phyloP scores from a whole-genome alignment of 441 rosid species.

The Pelargonium australe region DNA sequence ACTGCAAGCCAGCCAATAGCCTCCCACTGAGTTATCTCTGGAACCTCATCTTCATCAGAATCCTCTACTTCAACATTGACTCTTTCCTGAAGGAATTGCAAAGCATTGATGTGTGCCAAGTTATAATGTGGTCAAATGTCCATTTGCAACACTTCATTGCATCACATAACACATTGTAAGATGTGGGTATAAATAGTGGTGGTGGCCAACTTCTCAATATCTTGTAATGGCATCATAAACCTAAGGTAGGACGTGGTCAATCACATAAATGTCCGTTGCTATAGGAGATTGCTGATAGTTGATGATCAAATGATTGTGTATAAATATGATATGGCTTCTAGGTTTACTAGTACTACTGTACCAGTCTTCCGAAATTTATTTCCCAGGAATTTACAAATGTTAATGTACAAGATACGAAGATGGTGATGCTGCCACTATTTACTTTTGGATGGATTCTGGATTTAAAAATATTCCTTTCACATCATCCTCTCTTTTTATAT shows the following conservation, averaged over 20 bases:
- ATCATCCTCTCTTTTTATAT: too few species aligned
- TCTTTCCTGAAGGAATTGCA: background rate
- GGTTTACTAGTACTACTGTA: background rate
- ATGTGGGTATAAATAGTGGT: background rate
- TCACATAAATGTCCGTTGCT: background rate
- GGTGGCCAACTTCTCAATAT: background rate
- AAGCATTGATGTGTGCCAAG: background rate
- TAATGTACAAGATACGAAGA: background rate
- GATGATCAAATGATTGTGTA: background rate
- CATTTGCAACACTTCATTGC: background rate
- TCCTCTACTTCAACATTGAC: background rate
- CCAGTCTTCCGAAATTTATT: background rate
- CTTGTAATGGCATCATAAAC: background rate
- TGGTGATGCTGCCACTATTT: background rate
- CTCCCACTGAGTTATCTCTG: conserved; percentile 84
- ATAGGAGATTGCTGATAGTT: background rate
- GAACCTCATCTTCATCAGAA: conserved; percentile 52
- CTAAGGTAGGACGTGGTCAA: background rate
- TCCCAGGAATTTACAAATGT: background rate
- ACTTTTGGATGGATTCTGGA: background rate
- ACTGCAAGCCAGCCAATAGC: conserved; percentile 63
- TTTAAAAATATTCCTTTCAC: too few species aligned
- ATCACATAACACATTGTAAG: background rate
- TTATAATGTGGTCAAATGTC: background rate
- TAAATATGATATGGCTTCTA: background rate